phyloP scores from a whole-genome alignment of 352 stramenopile genomes.

The Hyaloperonospora arabidopsidis region DNA sequence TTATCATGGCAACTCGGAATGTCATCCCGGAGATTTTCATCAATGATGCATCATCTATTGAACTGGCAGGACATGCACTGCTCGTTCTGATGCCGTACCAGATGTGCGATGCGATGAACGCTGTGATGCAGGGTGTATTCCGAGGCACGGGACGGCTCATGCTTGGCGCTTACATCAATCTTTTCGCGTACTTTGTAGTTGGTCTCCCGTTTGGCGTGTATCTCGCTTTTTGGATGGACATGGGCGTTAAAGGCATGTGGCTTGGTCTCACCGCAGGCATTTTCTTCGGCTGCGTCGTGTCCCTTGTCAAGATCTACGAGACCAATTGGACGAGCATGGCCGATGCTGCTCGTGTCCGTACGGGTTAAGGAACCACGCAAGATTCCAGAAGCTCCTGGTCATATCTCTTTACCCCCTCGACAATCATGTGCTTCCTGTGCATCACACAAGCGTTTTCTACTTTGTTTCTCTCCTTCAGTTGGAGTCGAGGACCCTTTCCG shows the following conservation, averaged over 20 bases:
- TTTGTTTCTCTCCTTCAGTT: too few species aligned
- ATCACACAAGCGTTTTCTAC: too few species aligned
- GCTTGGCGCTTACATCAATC: slow-evolving; percentile 52
- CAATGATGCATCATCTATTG: slow-evolving; percentile 52
- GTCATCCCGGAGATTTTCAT: slow-evolving; percentile 60
- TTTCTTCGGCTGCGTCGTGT: slow-evolving; percentile 44
- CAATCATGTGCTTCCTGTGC: too few species aligned
- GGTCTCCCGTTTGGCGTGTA: slow-evolving; percentile 52
- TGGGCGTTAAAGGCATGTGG: slow-evolving; percentile 70
- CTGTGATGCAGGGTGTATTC: slow-evolving; percentile 69
- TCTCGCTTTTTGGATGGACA: slow-evolving; percentile 50
- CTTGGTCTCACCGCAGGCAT: slow-evolving; percentile 53
- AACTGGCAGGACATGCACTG: slow-evolving; percentile 32
- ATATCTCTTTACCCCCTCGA: too few species aligned
- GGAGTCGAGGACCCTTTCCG: too few species aligned
- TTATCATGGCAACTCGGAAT: slow-evolving; percentile 40
- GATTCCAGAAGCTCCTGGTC: too few species aligned
- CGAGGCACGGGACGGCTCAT: slow-evolving; percentile 51
- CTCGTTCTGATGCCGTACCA: slow-evolving; percentile 52
- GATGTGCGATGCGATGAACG: slow-evolving; percentile 61
- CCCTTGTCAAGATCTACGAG: slow-evolving; percentile 49
- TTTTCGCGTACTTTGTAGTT: slow-evolving; percentile 66
- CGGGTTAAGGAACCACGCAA: slow-evolving; percentile 21
- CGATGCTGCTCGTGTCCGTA: slow-evolving; percentile 42
- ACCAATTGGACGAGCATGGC: slow-evolving; percentile 56